Evolutionary conservation across 139 green algal species (phyloP), one percentile per base, ranked within the genome.

Genomic region (Picochlorum sp.): DNA sequence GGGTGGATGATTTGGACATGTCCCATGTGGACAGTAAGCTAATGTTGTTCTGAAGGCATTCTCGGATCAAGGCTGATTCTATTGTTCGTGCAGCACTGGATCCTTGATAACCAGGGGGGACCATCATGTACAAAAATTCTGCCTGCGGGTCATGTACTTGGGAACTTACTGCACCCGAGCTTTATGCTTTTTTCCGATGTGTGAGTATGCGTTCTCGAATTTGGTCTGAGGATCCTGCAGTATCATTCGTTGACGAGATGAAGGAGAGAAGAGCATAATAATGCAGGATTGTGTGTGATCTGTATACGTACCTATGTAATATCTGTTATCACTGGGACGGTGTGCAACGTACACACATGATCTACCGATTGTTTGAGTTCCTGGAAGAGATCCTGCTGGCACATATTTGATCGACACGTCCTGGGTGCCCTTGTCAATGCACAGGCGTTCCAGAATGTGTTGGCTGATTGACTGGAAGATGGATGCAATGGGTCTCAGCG

Each of bases 211-310:
- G 70, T 47, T 71, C 55, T 6, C 28, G n/a, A 6, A 88, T 24
- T 47, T 66, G n/a, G 49, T 88, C 79, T 4, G 72, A 79, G 3
- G 59, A 69, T 2, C 82, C 82, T 54, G 47, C 16, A 54, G n/a
- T 54, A 54, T 26, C 5, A 54, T 20, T 54, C n/a, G n/a, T 54
- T 26, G 18, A 54, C 11, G 47, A 21, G 11, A 14, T 21, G 14
- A 54, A 26, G 15, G 47, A 18, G 14, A 14, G 4, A 51, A 50
- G n/a, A 51, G 24, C 3, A 28, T 4, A 28, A 28, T 2, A 28
- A 51, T 51, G 16, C n/a, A 20, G 45, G 15, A 51, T n/a, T 18
- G 15, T 51, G 28, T 51, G 6, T 51, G 45, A 51, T 51, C 15
- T 51, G 47, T 26, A 9, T 26, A 9, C 47, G 1, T 23, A 54